Percentiles rank a stretch among this genome's conserved stretches.
Conservation (phyloP, 2,329 filamentous ascomycete genomes). For the Hymenoscyphus salicellus region DNA sequence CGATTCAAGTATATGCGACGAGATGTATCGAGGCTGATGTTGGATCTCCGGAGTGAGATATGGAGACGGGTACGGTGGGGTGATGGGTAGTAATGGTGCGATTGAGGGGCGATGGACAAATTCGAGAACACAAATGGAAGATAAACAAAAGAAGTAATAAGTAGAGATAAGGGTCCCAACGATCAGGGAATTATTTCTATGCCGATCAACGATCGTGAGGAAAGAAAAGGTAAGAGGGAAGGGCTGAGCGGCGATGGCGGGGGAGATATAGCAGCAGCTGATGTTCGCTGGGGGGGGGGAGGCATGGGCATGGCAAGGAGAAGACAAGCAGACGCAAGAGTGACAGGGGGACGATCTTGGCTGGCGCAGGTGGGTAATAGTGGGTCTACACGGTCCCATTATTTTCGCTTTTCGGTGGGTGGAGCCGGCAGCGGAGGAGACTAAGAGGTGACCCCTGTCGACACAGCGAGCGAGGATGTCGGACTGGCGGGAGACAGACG, state of each 20-base stretch:
- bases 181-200: conserved; percentile 55
- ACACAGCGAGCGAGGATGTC: background rate
- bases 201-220: conserved; percentile 60
- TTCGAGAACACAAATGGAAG: conserved; percentile 23
- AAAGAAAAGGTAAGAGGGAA: conserved; percentile 39
- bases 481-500: conserved; percentile 1
- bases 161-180: conserved; percentile 51
- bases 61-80: background rate
- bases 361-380: background rate
- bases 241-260: conserved; percentile 21
- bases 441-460: background rate
- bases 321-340: conserved; percentile 3
- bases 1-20: conserved; percentile 20
- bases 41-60: conserved; percentile 15
- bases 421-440: conserved; percentile 1
- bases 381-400: background rate
- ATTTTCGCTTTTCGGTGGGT: conserved; percentile 2
- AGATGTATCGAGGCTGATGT: conserved; percentile 18
- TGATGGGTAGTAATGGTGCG: background rate
- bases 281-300: conserved; percentile 8
- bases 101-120: conserved; percentile 17
- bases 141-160: conserved; percentile 40
- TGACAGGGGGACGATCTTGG: conserved; percentile 3
- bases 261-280: conserved; percentile 22
- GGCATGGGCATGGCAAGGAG: background rate